Conservation (phyloP, 768 basidiomycete species). For the Hemileccinum impolitum region DNA sequence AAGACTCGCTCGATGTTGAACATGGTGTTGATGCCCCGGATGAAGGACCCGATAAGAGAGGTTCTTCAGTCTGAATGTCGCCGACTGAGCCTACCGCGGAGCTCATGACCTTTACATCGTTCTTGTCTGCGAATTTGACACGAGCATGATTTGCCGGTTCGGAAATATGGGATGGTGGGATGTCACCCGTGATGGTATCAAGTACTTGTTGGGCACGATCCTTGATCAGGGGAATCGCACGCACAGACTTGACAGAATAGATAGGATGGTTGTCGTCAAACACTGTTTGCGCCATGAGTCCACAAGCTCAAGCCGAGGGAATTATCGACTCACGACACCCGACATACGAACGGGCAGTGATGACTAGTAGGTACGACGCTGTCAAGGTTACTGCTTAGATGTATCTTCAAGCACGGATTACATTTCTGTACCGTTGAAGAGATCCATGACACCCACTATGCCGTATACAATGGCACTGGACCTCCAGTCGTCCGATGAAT, state of each 20-base stretch:
- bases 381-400: conserved; percentile 15
- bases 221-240: conserved; percentile 68
- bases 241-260: conserved; percentile 65
- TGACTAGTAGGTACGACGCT: conserved; percentile 78
- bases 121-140: conserved; percentile 53
- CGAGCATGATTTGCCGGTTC: too few relatives aligned
- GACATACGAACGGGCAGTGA: conserved; percentile 58
- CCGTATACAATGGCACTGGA: conserved; percentile 65
- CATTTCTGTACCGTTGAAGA: conserved; percentile 58
- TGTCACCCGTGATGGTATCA: conserved; percentile 50
- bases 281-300: conserved; percentile 42
- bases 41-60: conserved; percentile 24
- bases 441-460: conserved; percentile 67
- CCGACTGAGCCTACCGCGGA: conserved; percentile 24
- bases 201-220: conserved; percentile 56
- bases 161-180: conserved; percentile 47
- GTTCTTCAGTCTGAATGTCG: conserved; percentile 1
- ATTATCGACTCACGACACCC: conserved; percentile 55
- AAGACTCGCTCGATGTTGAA: conserved; percentile 41
- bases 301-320: conserved; percentile 1
- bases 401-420: not conserved
- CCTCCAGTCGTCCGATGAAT: conserved; percentile 48
- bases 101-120: conserved; percentile 45
- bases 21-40: conserved; percentile 53
- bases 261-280: conserved; percentile 59